A percentile compares a stretch with the other conserved stretches of the same genome.
phyloP scores from a whole-genome alignment of 2,329 filamentous ascomycete genomes.

The Sordariomycetes sp. region DNA sequence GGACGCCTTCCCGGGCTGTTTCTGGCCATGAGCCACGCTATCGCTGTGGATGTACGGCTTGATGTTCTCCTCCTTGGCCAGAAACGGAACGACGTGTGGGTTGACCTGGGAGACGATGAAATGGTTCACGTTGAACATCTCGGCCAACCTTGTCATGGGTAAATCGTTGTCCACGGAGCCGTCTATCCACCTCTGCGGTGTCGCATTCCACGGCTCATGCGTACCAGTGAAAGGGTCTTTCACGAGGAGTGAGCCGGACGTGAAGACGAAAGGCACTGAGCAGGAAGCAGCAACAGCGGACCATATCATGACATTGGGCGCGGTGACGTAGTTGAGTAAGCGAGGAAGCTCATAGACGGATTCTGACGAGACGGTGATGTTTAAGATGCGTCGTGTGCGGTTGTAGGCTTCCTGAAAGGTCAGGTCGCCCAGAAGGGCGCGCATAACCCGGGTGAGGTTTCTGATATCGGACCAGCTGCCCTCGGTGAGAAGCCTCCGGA shows the following conservation, averaged over 20 bases:
- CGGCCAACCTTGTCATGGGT: conserved; percentile 77
- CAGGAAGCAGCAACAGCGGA: conserved; percentile 94
- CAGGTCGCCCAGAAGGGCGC: conserved; percentile 68
- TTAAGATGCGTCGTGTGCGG: conserved; percentile 81
- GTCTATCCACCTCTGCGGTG: conserved; percentile 80
- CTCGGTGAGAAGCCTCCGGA: conserved; percentile 66
- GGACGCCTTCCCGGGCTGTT: conserved; percentile 22
- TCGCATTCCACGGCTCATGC: conserved; percentile 74
- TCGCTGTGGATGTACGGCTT: conserved; percentile 17
- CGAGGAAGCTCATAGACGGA: conserved; percentile 79
- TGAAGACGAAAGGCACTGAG: conserved; percentile 81
- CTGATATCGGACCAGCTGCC: conserved; percentile 79
- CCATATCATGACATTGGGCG: conserved; percentile 92
- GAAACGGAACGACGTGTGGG: conserved; percentile 81
- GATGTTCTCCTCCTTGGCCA: conserved; percentile 60
- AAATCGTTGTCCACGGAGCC: conserved; percentile 92
- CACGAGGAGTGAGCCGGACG: conserved; percentile 64
- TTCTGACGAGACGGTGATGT: conserved; percentile 85
- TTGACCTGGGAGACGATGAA: conserved; percentile 98
- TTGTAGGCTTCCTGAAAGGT: conserved; percentile 96
- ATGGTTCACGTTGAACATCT: conserved; percentile 98
- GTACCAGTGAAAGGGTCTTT: conserved; percentile 76
- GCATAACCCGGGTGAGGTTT: conserved; percentile 74
- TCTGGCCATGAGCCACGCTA: neutral
- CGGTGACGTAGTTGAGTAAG: conserved; percentile 84